Conservation (phyloP, 805 yeast species). For the Citeromyces nyonsensis region DNA sequence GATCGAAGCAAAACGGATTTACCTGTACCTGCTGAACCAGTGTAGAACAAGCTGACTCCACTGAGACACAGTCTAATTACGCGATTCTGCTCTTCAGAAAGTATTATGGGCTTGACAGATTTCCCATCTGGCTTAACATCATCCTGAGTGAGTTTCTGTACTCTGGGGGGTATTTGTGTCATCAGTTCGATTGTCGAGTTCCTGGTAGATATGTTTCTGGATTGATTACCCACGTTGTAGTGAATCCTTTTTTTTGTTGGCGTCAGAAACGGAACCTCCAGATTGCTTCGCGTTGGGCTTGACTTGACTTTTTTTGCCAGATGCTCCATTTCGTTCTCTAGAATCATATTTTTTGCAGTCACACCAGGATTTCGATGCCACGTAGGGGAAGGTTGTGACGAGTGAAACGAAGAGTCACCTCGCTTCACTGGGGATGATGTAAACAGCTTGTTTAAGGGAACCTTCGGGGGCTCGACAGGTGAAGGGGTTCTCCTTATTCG, state of each 20-base stretch:
- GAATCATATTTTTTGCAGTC: no score
- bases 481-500: no score
- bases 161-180: neutral
- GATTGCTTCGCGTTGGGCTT: neutral
- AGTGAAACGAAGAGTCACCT: no score
- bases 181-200: constrained; percentile 1
- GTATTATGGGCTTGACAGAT: constrained; percentile 2
- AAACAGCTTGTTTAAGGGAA: no score
- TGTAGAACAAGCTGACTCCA: constrained; percentile 46
- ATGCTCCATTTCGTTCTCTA: no score
- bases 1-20: constrained; percentile 56
- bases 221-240: neutral
- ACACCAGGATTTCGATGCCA: no score
- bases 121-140: neutral
- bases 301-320: neutral
- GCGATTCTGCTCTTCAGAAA: constrained; percentile 21
- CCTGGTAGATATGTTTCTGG: neutral
- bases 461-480: no score
- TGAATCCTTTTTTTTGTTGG: neutral
- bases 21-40: constrained; percentile 86
- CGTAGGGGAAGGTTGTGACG: no score
- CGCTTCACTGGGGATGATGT: no score
- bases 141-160: neutral
- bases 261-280: neutral
- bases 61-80: constrained; percentile 35